Conservation (phyloP, 164 flowering plant genomes). For the Buxus sempervirens region DNA sequence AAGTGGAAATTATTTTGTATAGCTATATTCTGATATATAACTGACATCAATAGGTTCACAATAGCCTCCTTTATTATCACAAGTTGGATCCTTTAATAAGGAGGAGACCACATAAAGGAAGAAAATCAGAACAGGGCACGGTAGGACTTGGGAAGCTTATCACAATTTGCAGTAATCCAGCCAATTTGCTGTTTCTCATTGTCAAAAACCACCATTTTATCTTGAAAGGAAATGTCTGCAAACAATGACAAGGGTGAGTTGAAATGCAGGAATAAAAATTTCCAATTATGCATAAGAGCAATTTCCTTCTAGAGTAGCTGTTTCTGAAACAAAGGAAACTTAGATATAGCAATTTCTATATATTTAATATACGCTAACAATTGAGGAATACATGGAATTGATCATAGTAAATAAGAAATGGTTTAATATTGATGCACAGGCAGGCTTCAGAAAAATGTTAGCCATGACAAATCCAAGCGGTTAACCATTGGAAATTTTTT, state of each 20-base stretch:
- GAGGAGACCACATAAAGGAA: constrained; percentile 19
- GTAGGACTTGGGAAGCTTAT: constrained; percentile 70
- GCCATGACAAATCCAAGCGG: no score
- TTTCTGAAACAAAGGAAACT: no score
- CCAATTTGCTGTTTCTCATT: constrained; percentile 71
- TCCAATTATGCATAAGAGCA: no score
- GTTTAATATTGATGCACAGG: no score
- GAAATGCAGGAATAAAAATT: background rate
- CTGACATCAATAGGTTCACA: constrained; percentile 28
- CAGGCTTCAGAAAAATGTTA: no score
- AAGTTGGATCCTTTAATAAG: constrained; percentile 50
- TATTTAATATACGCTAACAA: no score
- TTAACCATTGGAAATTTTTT: no score
- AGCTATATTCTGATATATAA: constrained; percentile 24
- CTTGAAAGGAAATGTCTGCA: constrained; percentile 67
- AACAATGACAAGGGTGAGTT: background rate
- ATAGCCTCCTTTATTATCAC: constrained; percentile 23
- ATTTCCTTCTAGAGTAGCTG: no score
- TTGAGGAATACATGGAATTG: no score
- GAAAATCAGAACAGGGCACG: constrained; percentile 23
- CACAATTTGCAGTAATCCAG: constrained; percentile 68
- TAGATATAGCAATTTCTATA: no score
- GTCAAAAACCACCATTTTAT: constrained; percentile 74
- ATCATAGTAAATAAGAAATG: no score
- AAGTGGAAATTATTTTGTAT: constrained; percentile 12